phyloP scores from a whole-genome alignment of 306 rosid species.

The Vigna angularis region DNA sequence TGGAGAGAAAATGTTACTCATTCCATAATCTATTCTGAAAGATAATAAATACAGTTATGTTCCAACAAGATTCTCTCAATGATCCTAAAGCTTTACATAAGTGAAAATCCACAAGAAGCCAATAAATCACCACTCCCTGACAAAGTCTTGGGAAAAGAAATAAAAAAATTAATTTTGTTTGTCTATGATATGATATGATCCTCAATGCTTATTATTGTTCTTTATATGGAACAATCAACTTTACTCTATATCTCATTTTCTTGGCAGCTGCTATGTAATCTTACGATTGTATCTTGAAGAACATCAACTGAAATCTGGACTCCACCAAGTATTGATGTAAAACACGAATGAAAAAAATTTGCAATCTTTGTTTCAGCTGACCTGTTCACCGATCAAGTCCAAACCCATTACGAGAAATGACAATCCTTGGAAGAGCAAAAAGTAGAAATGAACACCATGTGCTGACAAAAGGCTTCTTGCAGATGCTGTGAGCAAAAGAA shows the following conservation, averaged over 20 bases:
- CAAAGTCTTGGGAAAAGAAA: constrained; percentile 34
- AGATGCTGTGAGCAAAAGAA: constrained; percentile 89
- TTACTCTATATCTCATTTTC: constrained; percentile 42
- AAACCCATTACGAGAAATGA: constrained; percentile 87
- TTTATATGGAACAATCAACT: constrained; percentile 51
- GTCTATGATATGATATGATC: constrained; percentile 20
- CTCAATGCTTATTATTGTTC: constrained; percentile 42
- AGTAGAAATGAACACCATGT: constrained; percentile 96
- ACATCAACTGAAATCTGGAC: constrained; percentile 42
- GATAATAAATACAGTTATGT: constrained; percentile 47
- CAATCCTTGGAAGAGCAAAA: constrained; percentile 95
- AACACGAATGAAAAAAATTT: constrained; percentile 40
- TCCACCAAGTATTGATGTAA: constrained; percentile 40
- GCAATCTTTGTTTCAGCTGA: constrained; percentile 54
- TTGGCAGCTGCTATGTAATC: constrained; percentile 42
- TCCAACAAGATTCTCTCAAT: constrained; percentile 41
- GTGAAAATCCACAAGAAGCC: constrained; percentile 43
- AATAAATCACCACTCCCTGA: constrained; percentile 46
- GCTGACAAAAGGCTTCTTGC: constrained; percentile 91
- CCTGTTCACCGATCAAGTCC: constrained; percentile 97
- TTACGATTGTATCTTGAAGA: constrained; percentile 42
- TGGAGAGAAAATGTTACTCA: constrained; percentile 29
- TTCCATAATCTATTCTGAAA: constrained; percentile 36
- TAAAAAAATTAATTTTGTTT: constrained; percentile 44
- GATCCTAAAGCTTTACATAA: constrained; percentile 53